Percentiles rank a stretch among this genome's conserved stretches.
phyloP scores from a whole-genome alignment of 768 basidiomycete species.

The Mycena indigotica region DNA sequence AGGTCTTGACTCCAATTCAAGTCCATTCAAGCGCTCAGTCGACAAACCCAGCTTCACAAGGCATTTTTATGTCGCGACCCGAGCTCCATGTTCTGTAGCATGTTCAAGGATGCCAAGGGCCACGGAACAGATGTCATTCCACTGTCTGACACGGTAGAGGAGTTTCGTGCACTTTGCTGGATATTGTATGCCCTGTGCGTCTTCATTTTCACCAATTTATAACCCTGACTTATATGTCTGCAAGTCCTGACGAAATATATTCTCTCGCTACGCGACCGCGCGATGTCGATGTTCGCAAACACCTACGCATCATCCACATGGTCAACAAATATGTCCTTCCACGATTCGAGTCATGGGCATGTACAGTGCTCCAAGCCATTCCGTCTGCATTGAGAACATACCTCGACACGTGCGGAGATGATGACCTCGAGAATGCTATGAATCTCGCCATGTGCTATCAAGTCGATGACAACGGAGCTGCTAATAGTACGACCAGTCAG shows the following conservation, averaged over 20 bases:
- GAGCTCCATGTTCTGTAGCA: not conserved
- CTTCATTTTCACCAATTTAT: not conserved
- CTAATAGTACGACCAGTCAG: too few relatives aligned
- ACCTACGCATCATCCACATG: not conserved
- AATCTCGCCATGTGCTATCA: not conserved
- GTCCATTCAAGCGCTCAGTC: not conserved
- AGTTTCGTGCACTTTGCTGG: not conserved
- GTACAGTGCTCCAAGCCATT: not conserved
- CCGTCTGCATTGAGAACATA: not conserved
- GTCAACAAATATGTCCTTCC: not conserved
- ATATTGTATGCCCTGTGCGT: not conserved
- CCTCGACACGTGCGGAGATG: not conserved
- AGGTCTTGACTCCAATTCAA: not conserved
- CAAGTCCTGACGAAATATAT: not conserved
- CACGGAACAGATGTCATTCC: not conserved
- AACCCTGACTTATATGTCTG: not conserved
- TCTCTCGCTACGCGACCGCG: not conserved
- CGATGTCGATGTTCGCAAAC: not conserved
- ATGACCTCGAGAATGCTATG: not conserved
- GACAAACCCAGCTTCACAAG: not conserved
- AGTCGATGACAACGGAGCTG: not conserved
- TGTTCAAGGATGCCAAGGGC: not conserved
- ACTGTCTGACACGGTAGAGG: not conserved
- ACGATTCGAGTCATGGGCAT: not conserved
- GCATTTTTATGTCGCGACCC: not conserved